Evolutionary conservation across 148 eudicot species (phyloP), one percentile per base, ranked within the genome.

Genomic region (Hydrangea macrophylla): DNA sequence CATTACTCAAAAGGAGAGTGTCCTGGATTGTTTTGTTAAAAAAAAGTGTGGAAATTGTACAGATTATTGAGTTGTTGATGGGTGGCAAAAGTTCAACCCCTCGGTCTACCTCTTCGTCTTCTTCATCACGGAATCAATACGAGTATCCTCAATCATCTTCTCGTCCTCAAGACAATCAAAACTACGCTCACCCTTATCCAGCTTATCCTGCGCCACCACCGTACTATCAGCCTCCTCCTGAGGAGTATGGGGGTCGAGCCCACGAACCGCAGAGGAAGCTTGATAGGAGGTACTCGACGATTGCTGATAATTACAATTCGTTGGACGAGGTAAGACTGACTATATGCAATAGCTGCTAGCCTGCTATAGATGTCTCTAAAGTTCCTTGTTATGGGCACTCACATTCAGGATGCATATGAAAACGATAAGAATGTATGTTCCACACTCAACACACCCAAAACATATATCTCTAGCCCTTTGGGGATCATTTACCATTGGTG

Each of bases 261-360:
- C 71, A 68, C 60, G 62, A 66, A 55, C 86, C 87, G 24, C 76
- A 77, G 61, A 90, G 68, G 82, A 90, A 65, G 63, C 73, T 87
- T 33, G 96, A 94, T 30, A 73, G 90, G 76, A 85, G 85, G 69
- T 91, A 85, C 74, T 91, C 99, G 1, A 91, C 83, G 80, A 91
- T 95, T 74, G 94, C 92, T 10, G 97, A 95, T 80, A 79, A 86
- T 39, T 95, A 91, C 73, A 78, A 74, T 23, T 84, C 94, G n/a
- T 79, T 95, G 70, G 99, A 91, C 35, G 91, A 95, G 96, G 99
- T 93, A 74, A 20, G 70, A 27, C 33, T 15, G 70, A 27, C 33
- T 15, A 36, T 39, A 18, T 28, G 32, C 15, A 15, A 12, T 25
- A 10, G 9, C 58, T 66, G 27, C 55, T 68, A 55, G 5, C 12